Percentiles rank a stretch among this genome's conserved stretches.
Evolutionary conservation across 352 stramenopile species (phyloP).

Genomic region (Ophiocytium majus): DNA sequence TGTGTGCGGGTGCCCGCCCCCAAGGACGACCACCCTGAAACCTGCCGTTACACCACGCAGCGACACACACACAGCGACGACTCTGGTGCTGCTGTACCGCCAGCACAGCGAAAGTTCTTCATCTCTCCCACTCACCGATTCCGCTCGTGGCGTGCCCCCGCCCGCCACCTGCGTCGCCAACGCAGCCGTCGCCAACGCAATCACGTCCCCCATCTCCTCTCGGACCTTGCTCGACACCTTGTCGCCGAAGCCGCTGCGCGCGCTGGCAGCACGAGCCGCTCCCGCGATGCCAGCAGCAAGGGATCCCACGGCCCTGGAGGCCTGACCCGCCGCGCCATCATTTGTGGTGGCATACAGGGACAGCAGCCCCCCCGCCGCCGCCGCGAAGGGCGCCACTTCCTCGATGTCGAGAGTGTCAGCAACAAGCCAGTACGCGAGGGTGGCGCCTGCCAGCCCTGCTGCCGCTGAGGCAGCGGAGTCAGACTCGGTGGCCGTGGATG

Average conservation of each 20-base stretch:
- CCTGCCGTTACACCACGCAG: neutral
- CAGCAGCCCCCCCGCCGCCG: neutral
- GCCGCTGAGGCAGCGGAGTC: no score
- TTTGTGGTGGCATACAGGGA: neutral
- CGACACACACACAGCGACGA: no score
- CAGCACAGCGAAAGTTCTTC: no score
- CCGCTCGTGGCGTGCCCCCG: neutral
- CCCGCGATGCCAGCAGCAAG: no score
- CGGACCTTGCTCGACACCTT: neutral
- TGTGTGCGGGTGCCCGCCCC: neutral
- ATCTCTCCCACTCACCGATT: neutral
- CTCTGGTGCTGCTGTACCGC: no score
- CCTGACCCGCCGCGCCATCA: neutral
- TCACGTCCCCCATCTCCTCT: neutral
- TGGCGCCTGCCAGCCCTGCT: no score
- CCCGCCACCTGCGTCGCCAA: neutral
- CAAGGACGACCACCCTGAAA: neutral
- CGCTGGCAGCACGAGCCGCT: neutral
- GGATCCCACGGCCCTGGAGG: neutral
- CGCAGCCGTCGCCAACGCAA: neutral
- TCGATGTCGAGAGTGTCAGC: neutral
- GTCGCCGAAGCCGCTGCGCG: neutral
- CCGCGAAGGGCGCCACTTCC: no score
- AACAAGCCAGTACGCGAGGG: no score
- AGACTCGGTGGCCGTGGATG: no score